phyloP scores from a whole-genome alignment of 768 basidiomycete genomes.

The Chalciporus sphaerocephalus region DNA sequence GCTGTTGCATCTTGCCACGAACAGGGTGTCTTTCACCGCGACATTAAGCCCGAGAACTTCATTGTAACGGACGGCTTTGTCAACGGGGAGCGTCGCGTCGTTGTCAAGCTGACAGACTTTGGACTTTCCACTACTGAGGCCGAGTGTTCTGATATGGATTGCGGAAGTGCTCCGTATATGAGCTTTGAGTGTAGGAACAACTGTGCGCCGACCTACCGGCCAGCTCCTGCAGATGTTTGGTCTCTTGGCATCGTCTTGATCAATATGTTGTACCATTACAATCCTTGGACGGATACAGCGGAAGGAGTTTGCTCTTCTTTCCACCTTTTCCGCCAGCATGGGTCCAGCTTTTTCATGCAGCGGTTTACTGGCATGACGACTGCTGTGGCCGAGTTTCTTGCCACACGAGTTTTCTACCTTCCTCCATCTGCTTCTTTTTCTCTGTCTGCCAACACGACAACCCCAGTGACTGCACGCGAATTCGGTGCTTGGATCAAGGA shows the following conservation, averaged over 20 bases:
- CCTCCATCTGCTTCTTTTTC: constrained; percentile 47
- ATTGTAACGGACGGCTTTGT: constrained; percentile 83
- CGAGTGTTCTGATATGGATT: constrained; percentile 94
- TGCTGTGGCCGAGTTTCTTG: constrained; percentile 83
- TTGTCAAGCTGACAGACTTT: constrained; percentile 97
- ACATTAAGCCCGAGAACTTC: constrained; percentile 99
- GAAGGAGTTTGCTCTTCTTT: constrained; percentile 80
- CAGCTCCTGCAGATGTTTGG: constrained; percentile 97
- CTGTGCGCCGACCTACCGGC: constrained; percentile 88
- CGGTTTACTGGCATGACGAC: constrained; percentile 88
- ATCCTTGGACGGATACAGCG: constrained; percentile 96
- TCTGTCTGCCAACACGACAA: constrained; percentile 22
- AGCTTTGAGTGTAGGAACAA: constrained; percentile 99
- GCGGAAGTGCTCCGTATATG: constrained; percentile 98
- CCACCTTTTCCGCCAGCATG: constrained; percentile 70
- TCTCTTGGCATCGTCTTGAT: constrained; percentile 97
- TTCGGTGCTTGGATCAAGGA: constrained; percentile 85
- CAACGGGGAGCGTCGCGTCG: constrained; percentile 76
- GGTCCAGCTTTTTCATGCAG: constrained; percentile 80
- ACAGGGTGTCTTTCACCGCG: constrained; percentile 87
- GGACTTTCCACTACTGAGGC: constrained; percentile 88
- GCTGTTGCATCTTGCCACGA: constrained; percentile 94
- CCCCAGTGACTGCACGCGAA: constrained; percentile 63
- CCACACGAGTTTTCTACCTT: constrained; percentile 78
- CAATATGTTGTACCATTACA: constrained; percentile 99